phyloP scores from a whole-genome alignment of 495 filamentous ascomycete species.

The Articulospora tetracladia region DNA sequence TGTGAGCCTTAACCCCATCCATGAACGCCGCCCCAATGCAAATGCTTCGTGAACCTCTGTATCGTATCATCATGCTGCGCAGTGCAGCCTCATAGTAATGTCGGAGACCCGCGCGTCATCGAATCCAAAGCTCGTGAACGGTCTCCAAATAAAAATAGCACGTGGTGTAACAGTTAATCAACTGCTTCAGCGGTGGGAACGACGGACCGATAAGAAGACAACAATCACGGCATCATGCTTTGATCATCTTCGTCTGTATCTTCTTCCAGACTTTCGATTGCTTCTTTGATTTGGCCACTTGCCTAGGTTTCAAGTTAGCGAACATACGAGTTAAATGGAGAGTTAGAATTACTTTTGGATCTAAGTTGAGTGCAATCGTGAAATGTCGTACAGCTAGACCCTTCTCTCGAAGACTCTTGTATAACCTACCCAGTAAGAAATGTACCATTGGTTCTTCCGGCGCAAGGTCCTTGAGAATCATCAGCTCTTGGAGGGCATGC shows the following conservation, averaged over 20 bases:
- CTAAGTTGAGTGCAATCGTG: slow-evolving; percentile 89
- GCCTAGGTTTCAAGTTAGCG: slow-evolving; percentile 50
- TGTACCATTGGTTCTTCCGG: slow-evolving; percentile 96
- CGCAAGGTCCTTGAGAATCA: slow-evolving; percentile 79
- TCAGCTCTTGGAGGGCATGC: slow-evolving; percentile 71
- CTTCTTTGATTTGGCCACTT: slow-evolving; percentile 84
- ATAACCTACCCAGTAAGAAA: slow-evolving; percentile 83
- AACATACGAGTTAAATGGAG: neutral
- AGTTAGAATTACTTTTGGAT: slow-evolving; percentile 82
- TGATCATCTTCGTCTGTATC: slow-evolving; percentile 72
- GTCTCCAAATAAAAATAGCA: neutral
- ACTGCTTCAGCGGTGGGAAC: neutral
- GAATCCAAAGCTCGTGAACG: neutral
- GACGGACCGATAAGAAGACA: neutral
- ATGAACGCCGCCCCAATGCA: neutral
- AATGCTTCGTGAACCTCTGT: neutral
- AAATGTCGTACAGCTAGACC: slow-evolving; percentile 83
- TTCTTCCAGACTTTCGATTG: slow-evolving; percentile 85
- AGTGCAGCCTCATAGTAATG: neutral
- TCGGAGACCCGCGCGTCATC: neutral
- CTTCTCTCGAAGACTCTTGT: slow-evolving; percentile 77
- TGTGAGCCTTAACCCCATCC: neutral
- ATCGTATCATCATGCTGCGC: slow-evolving; percentile 4
- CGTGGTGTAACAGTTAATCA: neutral
- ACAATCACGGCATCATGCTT: slow-evolving; percentile 24